A percentile compares a stretch with the other conserved stretches of the same genome.
phyloP scores from a whole-genome alignment of 345 rosid genomes.

The Combretum micranthum region DNA sequence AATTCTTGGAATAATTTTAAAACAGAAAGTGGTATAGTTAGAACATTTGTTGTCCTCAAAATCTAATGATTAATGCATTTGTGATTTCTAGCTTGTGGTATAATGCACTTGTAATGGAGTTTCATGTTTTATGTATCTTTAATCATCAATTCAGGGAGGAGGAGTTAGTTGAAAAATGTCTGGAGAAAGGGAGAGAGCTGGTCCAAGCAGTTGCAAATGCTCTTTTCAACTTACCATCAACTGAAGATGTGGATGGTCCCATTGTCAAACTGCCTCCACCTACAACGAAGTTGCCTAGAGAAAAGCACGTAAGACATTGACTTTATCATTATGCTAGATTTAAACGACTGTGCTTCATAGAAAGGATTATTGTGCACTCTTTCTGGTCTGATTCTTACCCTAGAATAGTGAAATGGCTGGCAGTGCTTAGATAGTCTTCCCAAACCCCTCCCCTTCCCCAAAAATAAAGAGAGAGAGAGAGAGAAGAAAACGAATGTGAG shows the following conservation, averaged over 20 bases:
- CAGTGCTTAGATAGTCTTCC: too few relatives aligned
- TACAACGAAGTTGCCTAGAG: constrained; percentile 69
- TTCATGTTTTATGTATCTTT: background rate
- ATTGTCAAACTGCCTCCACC: constrained; percentile 74
- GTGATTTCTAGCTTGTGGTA: too few relatives aligned
- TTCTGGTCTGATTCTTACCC: too few relatives aligned
- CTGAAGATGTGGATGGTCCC: constrained; percentile 74
- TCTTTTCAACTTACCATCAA: constrained; percentile 71
- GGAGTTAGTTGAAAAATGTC: constrained; percentile 52
- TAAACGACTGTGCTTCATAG: background rate
- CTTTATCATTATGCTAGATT: background rate
- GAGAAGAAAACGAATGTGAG: too few relatives aligned
- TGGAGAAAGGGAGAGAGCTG: constrained; percentile 53
- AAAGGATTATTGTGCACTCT: too few relatives aligned
- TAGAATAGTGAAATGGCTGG: too few relatives aligned
- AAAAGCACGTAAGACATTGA: constrained; percentile 56
- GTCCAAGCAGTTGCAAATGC: constrained; percentile 64
- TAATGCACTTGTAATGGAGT: background rate
- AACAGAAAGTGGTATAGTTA: too few relatives aligned
- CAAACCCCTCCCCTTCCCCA: too few relatives aligned
- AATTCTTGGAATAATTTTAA: too few relatives aligned
- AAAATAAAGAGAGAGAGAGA: too few relatives aligned
- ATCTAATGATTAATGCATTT: too few relatives aligned
- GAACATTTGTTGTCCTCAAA: too few relatives aligned
- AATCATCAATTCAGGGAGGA: constrained; percentile 45